phyloP scores from a whole-genome alignment of 208 protist genomes.

The Willaertia magna region DNA sequence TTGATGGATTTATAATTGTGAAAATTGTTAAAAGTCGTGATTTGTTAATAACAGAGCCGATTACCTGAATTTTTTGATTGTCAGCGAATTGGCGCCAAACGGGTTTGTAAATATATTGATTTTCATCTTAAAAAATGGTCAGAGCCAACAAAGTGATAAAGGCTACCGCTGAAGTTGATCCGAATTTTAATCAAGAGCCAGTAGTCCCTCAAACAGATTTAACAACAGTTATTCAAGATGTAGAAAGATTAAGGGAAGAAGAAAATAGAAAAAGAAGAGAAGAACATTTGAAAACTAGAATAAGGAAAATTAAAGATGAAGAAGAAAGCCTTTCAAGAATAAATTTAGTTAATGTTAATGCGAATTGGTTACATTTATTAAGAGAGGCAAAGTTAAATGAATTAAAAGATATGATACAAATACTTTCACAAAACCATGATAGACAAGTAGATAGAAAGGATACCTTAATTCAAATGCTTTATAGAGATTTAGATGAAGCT shows the following conservation, averaged over 20 bases:
- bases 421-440: slow-evolving; percentile 69
- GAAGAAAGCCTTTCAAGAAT: slow-evolving; percentile 49
- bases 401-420: slow-evolving; percentile 67
- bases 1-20: too few relatives aligned
- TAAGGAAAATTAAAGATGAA: slow-evolving; percentile 57
- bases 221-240: slow-evolving; percentile 1
- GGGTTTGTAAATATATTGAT: too few relatives aligned
- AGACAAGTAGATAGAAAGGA: slow-evolving; percentile 77
- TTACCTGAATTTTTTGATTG: too few relatives aligned
- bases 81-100: too few relatives aligned
- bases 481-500: slow-evolving; percentile 62
- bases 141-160: too few relatives aligned
- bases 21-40: too few relatives aligned
- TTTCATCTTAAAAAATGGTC: too few relatives aligned
- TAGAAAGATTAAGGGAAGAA: slow-evolving; percentile 40
- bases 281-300: slow-evolving; percentile 46
- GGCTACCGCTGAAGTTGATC: too few relatives aligned
- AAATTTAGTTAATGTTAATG: slow-evolving; percentile 47
- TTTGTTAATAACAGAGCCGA: too few relatives aligned
- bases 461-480: slow-evolving; percentile 66
- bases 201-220: neutral
- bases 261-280: slow-evolving; percentile 52
- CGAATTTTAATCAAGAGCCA: too few relatives aligned
- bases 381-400: slow-evolving; percentile 73
- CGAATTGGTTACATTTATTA: slow-evolving; percentile 68